Percentiles rank a stretch among this genome's conserved stretches.
Conservation (phyloP, 2,329 filamentous ascomycete genomes). For the Cadophora gregata region DNA sequence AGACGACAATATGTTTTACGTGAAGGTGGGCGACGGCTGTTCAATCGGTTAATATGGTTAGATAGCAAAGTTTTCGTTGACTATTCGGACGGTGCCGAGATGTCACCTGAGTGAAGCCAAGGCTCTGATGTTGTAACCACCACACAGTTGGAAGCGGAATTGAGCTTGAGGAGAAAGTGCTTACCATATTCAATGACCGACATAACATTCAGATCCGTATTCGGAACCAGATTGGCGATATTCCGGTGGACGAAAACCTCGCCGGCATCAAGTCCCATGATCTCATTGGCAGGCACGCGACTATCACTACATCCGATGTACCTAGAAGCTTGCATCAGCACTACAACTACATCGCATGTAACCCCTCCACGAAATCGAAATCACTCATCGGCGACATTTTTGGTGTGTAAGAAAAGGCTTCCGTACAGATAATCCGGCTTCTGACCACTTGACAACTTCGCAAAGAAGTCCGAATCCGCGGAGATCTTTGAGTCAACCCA, state of each 20-base stretch:
- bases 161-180: background rate
- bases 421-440: constrained; percentile 67
- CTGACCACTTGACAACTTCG: constrained; percentile 68
- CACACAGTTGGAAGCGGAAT: too few relatives aligned
- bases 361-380: too few relatives aligned
- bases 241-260: constrained; percentile 95
- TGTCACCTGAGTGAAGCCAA: background rate
- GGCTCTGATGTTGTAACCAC: too few relatives aligned
- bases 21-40: constrained; percentile 76
- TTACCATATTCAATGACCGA: constrained; percentile 77
- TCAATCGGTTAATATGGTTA: background rate
- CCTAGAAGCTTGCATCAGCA: constrained; percentile 30
- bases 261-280: constrained; percentile 82
- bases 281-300: constrained; percentile 88
- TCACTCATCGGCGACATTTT: too few relatives aligned
- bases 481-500: constrained; percentile 67
- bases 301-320: constrained; percentile 95
- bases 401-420: background rate
- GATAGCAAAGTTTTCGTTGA: background rate
- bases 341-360: background rate
- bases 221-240: constrained; percentile 87
- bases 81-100: background rate
- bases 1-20: constrained; percentile 82
- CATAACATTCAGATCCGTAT: constrained; percentile 79
- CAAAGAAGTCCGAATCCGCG: constrained; percentile 69